Base-by-base conservation (phyloP, 306 rosid species). In the Dalbergia cultrata region DNA sequence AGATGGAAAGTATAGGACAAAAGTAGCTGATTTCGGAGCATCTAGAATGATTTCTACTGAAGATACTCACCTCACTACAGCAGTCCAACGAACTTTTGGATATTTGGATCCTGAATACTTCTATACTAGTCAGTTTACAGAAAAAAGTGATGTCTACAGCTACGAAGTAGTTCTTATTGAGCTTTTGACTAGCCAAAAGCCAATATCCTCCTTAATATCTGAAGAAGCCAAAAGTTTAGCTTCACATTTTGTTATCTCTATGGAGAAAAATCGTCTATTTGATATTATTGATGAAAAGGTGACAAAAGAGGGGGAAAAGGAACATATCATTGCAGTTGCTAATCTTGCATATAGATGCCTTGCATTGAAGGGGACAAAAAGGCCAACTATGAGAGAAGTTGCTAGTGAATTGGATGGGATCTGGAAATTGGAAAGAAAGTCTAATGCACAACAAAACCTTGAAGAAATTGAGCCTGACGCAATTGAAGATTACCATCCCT, bases 371-470 rank as follows among this genome's bases (percentile, higher is more conserved):
- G 92, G 94, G 18, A 88, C 22, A 66, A 83, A 79, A 5, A 83
- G 91, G 7, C 92, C 94, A 7, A 83, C 81, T 1, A 85, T 86
- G 94, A 85, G 58, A 67, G 90, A 88, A 70, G 89, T 86, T 0
- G 71, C 84, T 0, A 67, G 75, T 5, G 90, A 86, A 14, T 61
- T 90, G 13, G 89, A 87, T 74, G 5, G 56, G 50, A 73, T 87
- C 9, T 61, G 54, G 7, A 77, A 58, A 14, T 17, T 75, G 65
- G 72, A 62, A 6, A 76, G 18, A 59, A 73, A 49, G 18, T 47
- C 43, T 26, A 18, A 39, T 18, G 18, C 22, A 21, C 79, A 59
- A 0, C 74, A 47, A 34, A 49, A 49, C 5, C 50, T 16, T 1
- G 83, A 87, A 34, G 89, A 78, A 68, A 21, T 45, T 16, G 84